These are phyloP conservation scores for Vitis labrusca DNA, from an alignment of 164 flowering plant genomes.

Conservation along the genomic window DNA sequence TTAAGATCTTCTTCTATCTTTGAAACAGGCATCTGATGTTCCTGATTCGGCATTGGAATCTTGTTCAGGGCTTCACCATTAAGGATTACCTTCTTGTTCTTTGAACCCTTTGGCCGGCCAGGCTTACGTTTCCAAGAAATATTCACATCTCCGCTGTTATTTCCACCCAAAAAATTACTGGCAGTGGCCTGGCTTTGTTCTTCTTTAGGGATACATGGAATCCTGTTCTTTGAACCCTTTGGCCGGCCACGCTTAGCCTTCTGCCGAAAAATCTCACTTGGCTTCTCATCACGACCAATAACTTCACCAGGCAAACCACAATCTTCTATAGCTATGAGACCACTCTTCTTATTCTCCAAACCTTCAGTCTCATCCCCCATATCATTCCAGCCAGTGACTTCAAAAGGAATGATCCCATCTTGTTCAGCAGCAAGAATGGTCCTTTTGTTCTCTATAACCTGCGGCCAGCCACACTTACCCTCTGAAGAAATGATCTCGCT, in stretches of 20 bases:
- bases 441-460: conserved; percentile 16
- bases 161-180: not conserved
- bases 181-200: not conserved
- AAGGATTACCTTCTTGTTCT: conserved; percentile 6
- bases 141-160: not conserved
- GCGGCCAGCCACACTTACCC: conserved; percentile 12
- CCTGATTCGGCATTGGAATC: conserved; percentile 6
- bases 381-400: not conserved
- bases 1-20: conserved; percentile 4
- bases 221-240: conserved; percentile 13
- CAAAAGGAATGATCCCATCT: conserved; percentile 1
- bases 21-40: not conserved
- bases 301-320: not conserved
- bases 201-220: not conserved
- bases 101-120: conserved; percentile 9
- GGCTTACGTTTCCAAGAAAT: not conserved
- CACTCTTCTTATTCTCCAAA: not conserved
- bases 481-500: not conserved
- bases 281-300: not conserved
- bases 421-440: conserved; percentile 7
- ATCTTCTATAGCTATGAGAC: conserved; percentile 7
- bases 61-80: conserved; percentile 9
- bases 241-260: not conserved
- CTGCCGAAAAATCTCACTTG: not conserved
- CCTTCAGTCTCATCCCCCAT: not conserved